These are phyloP conservation scores for Perkinsus marinus DNA, from an alignment of 169 alveolate species.

Conservation along the genomic window DNA sequence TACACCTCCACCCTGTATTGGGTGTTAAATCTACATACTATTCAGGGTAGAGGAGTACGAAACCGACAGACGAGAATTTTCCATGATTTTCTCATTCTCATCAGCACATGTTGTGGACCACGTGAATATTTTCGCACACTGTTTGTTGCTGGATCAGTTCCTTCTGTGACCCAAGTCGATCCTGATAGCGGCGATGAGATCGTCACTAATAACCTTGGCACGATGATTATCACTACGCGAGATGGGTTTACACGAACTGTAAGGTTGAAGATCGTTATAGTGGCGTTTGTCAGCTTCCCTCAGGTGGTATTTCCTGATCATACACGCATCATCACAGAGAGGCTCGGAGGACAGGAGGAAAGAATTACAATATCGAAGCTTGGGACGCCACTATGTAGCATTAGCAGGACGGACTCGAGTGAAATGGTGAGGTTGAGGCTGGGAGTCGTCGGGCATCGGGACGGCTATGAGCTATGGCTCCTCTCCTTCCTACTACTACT, in stretches of 20 bases:
- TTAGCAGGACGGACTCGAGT: background rate
- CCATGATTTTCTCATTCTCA: background rate
- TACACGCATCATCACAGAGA: background rate
- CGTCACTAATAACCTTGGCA: background rate
- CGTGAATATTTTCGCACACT: too few relatives aligned
- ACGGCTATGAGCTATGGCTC: too few relatives aligned
- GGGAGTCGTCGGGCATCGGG: too few relatives aligned
- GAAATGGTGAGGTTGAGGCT: background rate
- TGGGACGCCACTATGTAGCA: background rate
- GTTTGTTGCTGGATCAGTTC: background rate
- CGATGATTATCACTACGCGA: background rate
- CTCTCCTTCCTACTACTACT: too few relatives aligned
- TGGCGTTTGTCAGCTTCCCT: background rate
- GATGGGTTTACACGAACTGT: background rate
- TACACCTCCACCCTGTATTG: too few relatives aligned
- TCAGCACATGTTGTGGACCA: too few relatives aligned
- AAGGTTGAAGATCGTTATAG: background rate
- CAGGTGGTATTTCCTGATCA: background rate
- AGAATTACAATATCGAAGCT: background rate
- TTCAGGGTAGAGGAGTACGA: too few relatives aligned
- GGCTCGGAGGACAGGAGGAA: background rate
- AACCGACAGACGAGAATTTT: background rate
- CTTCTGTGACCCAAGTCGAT: background rate
- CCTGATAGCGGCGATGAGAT: background rate
- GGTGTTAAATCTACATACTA: too few relatives aligned